A percentile compares a stretch with the other conserved stretches of the same genome.
Evolutionary conservation across 2,329 filamentous ascomycete genomes (phyloP).

Genomic region (Coleophoma cylindrospora): DNA sequence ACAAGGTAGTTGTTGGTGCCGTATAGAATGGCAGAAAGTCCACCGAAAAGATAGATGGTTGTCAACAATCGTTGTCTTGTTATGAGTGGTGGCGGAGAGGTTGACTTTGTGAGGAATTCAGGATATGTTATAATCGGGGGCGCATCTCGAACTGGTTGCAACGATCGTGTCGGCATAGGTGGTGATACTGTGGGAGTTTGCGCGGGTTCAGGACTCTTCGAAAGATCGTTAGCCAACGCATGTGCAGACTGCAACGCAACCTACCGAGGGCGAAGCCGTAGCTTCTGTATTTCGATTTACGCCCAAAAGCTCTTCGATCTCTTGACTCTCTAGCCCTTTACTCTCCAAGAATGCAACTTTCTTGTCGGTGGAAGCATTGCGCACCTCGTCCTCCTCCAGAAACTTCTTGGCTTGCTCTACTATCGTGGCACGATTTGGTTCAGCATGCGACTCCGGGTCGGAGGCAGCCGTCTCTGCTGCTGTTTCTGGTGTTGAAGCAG

Average conservation of each 20-base stretch:
- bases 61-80: conserved; percentile 54
- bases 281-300: conserved; percentile 22
- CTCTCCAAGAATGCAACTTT: conserved; percentile 72
- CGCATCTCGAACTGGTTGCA: conserved; percentile 19
- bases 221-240: conserved; percentile 9
- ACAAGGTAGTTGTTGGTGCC: conserved; percentile 66
- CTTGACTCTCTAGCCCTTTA: conserved; percentile 64
- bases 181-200: conserved; percentile 37
- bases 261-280: conserved; percentile 5
- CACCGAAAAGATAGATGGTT: conserved; percentile 52
- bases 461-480: background rate
- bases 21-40: conserved; percentile 60
- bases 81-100: conserved; percentile 54
- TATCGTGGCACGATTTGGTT: conserved; percentile 22
- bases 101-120: conserved; percentile 58
- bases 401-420: conserved; percentile 71
- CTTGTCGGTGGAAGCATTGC: conserved; percentile 61
- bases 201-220: conserved; percentile 27
- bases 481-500: conserved; percentile 1
- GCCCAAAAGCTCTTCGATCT: conserved; percentile 64
- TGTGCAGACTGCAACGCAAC: background rate
- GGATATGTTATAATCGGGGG: conserved; percentile 64
- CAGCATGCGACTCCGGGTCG: background rate
- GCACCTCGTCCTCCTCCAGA: conserved; percentile 69
- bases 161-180: conserved; percentile 34